Evolutionary conservation across 192 early-diverging fungal species (phyloP).

Genomic region (Chytriomyces confervae): DNA sequence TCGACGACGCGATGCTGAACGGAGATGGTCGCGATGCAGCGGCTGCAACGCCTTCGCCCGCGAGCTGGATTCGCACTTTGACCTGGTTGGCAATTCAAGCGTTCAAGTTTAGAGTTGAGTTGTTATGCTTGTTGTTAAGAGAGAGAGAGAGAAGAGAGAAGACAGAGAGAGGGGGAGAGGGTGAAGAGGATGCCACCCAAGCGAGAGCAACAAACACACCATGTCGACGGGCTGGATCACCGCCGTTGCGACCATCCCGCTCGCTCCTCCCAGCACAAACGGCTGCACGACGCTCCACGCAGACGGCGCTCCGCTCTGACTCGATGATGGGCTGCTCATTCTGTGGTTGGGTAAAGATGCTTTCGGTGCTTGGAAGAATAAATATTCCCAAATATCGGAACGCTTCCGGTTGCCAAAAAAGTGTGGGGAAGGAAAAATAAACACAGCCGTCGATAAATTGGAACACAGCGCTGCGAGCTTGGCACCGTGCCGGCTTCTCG

Average conservation of each 20-base stretch:
- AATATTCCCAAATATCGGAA: not conserved
- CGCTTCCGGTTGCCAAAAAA: not conserved
- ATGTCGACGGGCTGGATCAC: constrained; percentile 61
- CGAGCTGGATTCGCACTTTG: constrained; percentile 61
- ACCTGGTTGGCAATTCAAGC: constrained; percentile 22
- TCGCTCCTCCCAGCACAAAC: constrained; percentile 55
- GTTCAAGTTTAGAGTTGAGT: no score
- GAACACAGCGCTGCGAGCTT: not conserved
- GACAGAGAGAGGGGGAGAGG: no score
- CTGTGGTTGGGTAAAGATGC: not conserved
- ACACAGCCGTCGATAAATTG: not conserved
- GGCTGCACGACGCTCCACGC: constrained; percentile 50
- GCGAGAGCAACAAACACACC: constrained; percentile 20
- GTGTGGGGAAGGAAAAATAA: not conserved
- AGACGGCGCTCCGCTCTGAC: constrained; percentile 2
- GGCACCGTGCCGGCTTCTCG: not conserved
- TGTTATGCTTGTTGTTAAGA: no score
- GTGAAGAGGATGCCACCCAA: no score
- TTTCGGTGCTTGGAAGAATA: not conserved
- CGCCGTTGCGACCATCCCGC: constrained; percentile 59
- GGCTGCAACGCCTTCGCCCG: constrained; percentile 47
- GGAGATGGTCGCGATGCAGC: constrained; percentile 20
- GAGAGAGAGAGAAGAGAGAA: no score
- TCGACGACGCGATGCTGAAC: constrained; percentile 37
- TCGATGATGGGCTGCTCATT: not conserved